Conservation (phyloP, 2,329 filamentous ascomycete genomes). For the Penicillium janthinellum region DNA sequence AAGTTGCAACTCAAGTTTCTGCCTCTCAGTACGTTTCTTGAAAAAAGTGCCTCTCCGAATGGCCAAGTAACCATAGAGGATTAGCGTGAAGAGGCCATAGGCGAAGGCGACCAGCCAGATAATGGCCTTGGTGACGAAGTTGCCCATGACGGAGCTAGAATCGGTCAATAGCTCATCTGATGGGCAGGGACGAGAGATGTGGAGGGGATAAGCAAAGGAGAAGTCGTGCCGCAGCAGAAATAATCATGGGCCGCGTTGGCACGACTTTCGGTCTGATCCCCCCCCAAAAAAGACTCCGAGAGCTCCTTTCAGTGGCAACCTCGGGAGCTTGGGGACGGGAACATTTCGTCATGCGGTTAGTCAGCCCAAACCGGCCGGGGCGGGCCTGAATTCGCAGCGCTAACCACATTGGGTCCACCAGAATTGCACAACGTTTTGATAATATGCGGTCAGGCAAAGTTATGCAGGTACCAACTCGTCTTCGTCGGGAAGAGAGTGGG, state of each 20-base stretch:
- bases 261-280: background rate
- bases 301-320: conserved; percentile 5
- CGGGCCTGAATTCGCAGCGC: background rate
- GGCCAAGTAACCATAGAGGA: conserved; percentile 35
- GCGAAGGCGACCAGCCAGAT: conserved; percentile 22
- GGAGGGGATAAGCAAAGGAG: background rate
- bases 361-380: background rate
- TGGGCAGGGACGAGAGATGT: background rate
- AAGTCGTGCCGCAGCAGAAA: background rate
- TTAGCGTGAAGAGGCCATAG: conserved; percentile 42
- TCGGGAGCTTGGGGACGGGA: background rate
- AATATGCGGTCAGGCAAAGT: background rate
- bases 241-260: background rate
- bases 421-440: background rate
- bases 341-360: background rate
- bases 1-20: conserved; percentile 43
- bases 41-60: conserved; percentile 42
- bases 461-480: background rate
- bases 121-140: conserved; percentile 21
- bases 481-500: no score
- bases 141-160: conserved; percentile 26
- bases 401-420: background rate
- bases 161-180: background rate
- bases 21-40: conserved; percentile 40
- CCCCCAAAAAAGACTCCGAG: background rate